These are phyloP conservation scores for Alternaria longipes DNA, from an alignment of 2,329 filamentous ascomycete species.

Conservation along the genomic window DNA sequence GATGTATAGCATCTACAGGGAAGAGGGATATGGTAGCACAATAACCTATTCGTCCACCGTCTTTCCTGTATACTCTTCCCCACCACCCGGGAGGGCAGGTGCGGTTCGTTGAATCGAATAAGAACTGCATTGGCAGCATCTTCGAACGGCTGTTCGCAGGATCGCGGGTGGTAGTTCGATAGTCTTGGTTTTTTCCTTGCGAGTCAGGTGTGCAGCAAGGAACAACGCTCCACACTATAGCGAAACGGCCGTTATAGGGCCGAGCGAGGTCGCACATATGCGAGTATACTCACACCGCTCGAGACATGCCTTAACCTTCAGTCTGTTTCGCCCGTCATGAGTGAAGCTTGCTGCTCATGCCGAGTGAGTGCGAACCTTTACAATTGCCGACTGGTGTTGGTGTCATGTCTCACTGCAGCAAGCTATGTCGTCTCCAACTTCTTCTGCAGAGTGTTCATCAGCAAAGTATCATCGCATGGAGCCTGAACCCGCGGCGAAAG, in stretches of 20 bases:
- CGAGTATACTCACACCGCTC: slow-evolving; percentile 11
- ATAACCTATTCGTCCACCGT: neutral
- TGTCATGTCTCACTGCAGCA: slow-evolving; percentile 8
- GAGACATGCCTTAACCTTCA: neutral
- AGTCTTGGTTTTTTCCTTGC: neutral
- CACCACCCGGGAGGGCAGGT: neutral
- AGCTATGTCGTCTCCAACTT: slow-evolving; percentile 2
- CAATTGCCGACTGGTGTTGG: neutral
- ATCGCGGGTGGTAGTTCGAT: slow-evolving; percentile 3
- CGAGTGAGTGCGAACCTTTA: neutral
- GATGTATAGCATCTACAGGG: neutral
- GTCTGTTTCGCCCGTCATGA: neutral
- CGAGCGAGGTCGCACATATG: slow-evolving; percentile 13
- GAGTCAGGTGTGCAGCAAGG: slow-evolving; percentile 6
- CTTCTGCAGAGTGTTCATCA: neutral
- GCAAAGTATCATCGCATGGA: neutral
- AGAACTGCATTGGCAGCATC: slow-evolving; percentile 7
- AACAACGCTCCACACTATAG: slow-evolving; percentile 9
- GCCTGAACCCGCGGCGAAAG: slow-evolving; percentile 4
- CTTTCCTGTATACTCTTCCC: slow-evolving; percentile 7
- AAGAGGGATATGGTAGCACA: neutral
- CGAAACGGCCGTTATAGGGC: neutral
- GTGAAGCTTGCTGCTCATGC: slow-evolving; percentile 6
- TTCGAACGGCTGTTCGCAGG: slow-evolving; percentile 22
- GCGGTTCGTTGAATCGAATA: neutral